phyloP scores from a whole-genome alignment of 768 basidiomycete species.

The Termitomyces sp. region DNA sequence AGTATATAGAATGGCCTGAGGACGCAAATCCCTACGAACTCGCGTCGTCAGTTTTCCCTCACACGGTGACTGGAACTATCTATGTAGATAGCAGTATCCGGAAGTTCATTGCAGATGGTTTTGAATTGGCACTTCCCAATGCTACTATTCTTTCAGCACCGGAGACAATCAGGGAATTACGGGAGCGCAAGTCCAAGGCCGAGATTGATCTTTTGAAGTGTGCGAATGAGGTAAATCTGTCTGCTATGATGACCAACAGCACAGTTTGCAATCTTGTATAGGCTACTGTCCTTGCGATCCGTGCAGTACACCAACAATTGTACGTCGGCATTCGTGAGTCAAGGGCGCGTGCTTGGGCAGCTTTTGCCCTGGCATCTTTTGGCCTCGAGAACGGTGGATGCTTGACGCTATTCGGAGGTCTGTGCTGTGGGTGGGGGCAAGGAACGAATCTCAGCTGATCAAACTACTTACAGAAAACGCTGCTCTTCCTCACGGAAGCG shows the following conservation, averaged over 20 bases:
- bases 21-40: slow-evolving; percentile 62
- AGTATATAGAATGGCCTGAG: slow-evolving; percentile 62
- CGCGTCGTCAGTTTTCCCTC: slow-evolving; percentile 29
- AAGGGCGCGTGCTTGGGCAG: slow-evolving; percentile 56
- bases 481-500: slow-evolving; percentile 80
- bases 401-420: slow-evolving; percentile 78
- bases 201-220: slow-evolving; percentile 75
- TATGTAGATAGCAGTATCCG: slow-evolving; percentile 61
- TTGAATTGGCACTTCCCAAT: slow-evolving; percentile 41
- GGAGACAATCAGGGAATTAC: slow-evolving; percentile 49
- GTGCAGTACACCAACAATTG: slow-evolving; percentile 57
- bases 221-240: slow-evolving; percentile 64
- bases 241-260: neutral
- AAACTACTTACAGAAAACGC: slow-evolving; percentile 66
- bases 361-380: slow-evolving; percentile 48
- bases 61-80: slow-evolving; percentile 31
- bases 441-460: neutral
- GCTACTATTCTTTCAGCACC: slow-evolving; percentile 48
- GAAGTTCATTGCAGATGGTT: slow-evolving; percentile 63
- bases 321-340: slow-evolving; percentile 77
- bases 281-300: slow-evolving; percentile 78
- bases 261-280: slow-evolving; percentile 27
- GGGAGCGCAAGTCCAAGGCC: slow-evolving; percentile 70
- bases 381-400: slow-evolving; percentile 60
- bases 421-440: neutral